A percentile compares a stretch with the other conserved stretches of the same genome.
phyloP scores from a whole-genome alignment of 495 filamentous ascomycete species.

The Letharia columbiana region DNA sequence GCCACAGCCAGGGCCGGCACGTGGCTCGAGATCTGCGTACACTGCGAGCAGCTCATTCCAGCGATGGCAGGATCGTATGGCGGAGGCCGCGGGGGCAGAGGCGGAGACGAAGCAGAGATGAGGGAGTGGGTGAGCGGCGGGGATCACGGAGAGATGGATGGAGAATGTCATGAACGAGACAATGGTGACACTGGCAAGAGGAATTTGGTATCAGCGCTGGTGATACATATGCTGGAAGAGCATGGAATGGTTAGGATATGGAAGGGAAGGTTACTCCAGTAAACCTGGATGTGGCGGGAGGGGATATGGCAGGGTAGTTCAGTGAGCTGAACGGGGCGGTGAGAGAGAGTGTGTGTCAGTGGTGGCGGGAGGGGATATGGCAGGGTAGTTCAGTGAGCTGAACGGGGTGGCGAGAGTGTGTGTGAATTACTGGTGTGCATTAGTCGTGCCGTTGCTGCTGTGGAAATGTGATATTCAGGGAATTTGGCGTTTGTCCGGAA shows the following conservation, averaged over 20 bases:
- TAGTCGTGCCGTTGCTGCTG: background rate
- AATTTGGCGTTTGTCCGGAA: background rate
- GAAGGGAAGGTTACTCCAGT: background rate
- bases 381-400: slow-evolving; percentile 1
- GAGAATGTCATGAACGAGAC: background rate
- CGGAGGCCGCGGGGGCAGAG: background rate
- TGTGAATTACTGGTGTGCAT: background rate
- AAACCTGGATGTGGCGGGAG: background rate
- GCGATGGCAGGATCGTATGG: background rate
- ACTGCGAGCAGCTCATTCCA: background rate
- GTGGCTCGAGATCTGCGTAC: background rate
- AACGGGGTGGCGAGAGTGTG: background rate
- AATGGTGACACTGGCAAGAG: background rate
- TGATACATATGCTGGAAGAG: background rate
- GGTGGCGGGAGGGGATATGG: background rate
- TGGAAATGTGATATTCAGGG: background rate
- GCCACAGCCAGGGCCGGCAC: background rate
- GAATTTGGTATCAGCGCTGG: background rate
- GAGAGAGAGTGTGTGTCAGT: background rate
- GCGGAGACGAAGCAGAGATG: background rate
- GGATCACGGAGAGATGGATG: background rate
- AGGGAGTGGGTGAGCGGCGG: background rate
- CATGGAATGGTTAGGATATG: background rate
- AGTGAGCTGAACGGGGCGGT: background rate
- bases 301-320: background rate